Conservation (phyloP, 1,139 yeast species). For the Saccharomycopsis crataegensis region DNA sequence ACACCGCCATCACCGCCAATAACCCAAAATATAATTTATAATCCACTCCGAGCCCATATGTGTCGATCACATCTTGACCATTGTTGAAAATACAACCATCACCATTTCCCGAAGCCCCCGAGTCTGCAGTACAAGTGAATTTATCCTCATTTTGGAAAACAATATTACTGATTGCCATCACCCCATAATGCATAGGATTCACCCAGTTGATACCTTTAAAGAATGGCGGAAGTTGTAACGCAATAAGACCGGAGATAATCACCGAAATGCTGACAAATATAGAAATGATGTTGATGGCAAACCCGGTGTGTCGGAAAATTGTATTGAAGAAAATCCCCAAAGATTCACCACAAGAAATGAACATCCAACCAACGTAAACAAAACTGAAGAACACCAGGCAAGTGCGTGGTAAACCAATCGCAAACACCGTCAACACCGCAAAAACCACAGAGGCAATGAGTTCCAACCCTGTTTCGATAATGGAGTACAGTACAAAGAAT, state of each 20-base stretch:
- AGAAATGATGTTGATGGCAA: slow-evolving; percentile 67
- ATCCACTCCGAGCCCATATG: slow-evolving; percentile 35
- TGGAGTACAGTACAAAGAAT: slow-evolving; percentile 56
- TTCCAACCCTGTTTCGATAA: slow-evolving; percentile 72
- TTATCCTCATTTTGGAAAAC: slow-evolving; percentile 35
- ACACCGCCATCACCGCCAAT: slow-evolving; percentile 31
- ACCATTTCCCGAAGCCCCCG: slow-evolving; percentile 8
- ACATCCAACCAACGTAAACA: slow-evolving; percentile 46
- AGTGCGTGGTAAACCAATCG: slow-evolving; percentile 66
- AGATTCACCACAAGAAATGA: slow-evolving; percentile 74
- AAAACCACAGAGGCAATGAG: slow-evolving; percentile 52
- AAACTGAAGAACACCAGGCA: slow-evolving; percentile 61
- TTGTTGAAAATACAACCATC: slow-evolving; percentile 39
- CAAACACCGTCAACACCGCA: slow-evolving; percentile 56
- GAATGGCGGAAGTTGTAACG: slow-evolving; percentile 63
- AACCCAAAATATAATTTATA: slow-evolving; percentile 31
- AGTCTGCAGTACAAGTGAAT: slow-evolving; percentile 37
- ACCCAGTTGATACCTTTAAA: slow-evolving; percentile 64
- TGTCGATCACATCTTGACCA: slow-evolving; percentile 43
- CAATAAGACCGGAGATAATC: slow-evolving; percentile 84
- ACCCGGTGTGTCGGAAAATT: slow-evolving; percentile 66
- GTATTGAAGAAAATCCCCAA: slow-evolving; percentile 74
- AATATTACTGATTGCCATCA: slow-evolving; percentile 44
- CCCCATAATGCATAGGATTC: slow-evolving; percentile 68
- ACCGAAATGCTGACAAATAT: slow-evolving; percentile 59